These are phyloP conservation scores for Backusella parvicylindrica DNA, from an alignment of 192 early-diverging fungal species.

Conservation along the genomic window DNA sequence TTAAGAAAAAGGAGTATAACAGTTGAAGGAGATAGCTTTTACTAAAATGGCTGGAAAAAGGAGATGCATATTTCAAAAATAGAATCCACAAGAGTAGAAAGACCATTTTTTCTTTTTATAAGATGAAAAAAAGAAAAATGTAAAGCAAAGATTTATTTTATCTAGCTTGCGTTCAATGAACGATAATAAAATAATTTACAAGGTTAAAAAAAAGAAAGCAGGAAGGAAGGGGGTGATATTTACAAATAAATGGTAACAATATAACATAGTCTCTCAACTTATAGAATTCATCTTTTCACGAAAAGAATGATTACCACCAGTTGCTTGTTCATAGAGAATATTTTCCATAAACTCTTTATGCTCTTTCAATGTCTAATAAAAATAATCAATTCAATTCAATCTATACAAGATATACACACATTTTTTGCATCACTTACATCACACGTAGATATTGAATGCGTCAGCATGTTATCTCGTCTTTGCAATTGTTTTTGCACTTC, in stretches of 20 bases:
- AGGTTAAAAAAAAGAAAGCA: background rate
- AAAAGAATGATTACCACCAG: slow-evolving; percentile 8
- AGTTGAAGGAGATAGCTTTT: background rate
- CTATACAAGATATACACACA: background rate
- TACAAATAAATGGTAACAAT: background rate
- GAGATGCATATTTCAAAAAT: background rate
- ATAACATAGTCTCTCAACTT: background rate
- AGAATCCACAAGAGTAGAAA: background rate
- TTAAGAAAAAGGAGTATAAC: background rate
- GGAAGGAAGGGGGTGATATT: background rate
- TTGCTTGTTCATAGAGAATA: slow-evolving; percentile 30
- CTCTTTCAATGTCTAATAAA: slow-evolving; percentile 25
- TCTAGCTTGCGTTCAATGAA: background rate
- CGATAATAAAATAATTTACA: background rate
- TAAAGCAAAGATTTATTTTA: background rate
- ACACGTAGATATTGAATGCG: slow-evolving; percentile 18
- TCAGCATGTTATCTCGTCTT: slow-evolving; percentile 32
- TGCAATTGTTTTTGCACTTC: slow-evolving; percentile 17
- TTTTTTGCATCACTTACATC: slow-evolving; percentile 16
- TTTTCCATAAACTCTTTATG: slow-evolving; percentile 31
- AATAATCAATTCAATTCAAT: background rate
- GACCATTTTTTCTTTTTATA: background rate
- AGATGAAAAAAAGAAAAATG: background rate
- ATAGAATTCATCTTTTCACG: background rate
- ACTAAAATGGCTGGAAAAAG: background rate